phyloP scores from a whole-genome alignment of 169 alveolate genomes.

The Cryptosporidium tyzzeri region DNA sequence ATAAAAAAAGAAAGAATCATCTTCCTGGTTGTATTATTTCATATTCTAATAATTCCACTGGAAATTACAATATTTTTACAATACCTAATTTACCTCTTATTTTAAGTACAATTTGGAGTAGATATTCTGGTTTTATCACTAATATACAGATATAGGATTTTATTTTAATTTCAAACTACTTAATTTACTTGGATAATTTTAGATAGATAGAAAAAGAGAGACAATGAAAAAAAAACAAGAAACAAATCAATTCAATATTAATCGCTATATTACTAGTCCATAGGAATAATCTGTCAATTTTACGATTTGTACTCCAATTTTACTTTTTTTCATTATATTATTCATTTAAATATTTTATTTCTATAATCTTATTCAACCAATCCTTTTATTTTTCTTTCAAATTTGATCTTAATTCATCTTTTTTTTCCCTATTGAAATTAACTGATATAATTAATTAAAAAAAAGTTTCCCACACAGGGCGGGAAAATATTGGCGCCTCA shows the following conservation, averaged over 20 bases:
- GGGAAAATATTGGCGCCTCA: background rate
- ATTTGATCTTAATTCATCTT: too few species aligned
- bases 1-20: background rate
- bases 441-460: too few species aligned
- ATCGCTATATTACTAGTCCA: background rate
- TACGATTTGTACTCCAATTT: background rate
- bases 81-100: conserved; percentile 38
- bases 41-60: background rate
- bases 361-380: too few species aligned
- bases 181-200: background rate
- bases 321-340: too few species aligned
- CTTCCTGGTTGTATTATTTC: conserved; percentile 6
- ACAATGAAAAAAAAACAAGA: background rate
- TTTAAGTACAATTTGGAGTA: conserved; percentile 18
- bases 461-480: background rate
- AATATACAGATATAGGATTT: background rate
- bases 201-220: too few species aligned
- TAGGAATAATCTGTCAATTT: background rate
- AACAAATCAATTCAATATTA: too few species aligned
- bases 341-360: too few species aligned
- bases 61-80: background rate
- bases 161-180: background rate
- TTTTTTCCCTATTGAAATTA: too few species aligned
- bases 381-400: too few species aligned
- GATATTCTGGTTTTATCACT: conserved; percentile 14